Percentiles rank a stretch among this genome's conserved stretches.
These are phyloP conservation scores for Colletotrichum orchidophilum DNA, from an alignment of 2,329 filamentous ascomycete species.

Conservation along the genomic window DNA sequence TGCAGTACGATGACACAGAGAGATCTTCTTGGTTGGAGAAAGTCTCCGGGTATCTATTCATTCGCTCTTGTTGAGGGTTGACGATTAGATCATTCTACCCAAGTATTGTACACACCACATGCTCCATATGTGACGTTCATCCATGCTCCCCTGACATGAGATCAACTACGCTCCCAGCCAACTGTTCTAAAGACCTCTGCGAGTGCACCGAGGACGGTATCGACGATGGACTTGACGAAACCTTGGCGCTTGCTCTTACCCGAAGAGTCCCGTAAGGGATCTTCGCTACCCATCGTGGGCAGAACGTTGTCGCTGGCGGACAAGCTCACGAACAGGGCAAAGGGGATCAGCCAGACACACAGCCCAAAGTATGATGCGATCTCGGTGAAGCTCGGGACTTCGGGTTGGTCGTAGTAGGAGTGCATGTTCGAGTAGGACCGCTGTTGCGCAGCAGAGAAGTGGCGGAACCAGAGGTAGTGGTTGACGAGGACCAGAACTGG, in stretches of 20 bases:
- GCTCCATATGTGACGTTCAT: not conserved
- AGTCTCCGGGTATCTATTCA: conserved; percentile 6
- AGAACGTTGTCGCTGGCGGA: conserved; percentile 95
- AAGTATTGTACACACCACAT: conserved; percentile 11
- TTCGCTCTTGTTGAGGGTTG: not conserved
- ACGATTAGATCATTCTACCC: not conserved
- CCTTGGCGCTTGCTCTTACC: conserved; percentile 66
- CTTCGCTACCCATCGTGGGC: conserved; percentile 87
- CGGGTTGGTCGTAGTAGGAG: conserved; percentile 69
- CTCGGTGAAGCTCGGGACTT: conserved; percentile 86
- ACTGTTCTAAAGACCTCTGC: conserved; percentile 48
- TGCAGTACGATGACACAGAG: not conserved
- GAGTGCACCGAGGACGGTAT: conserved; percentile 63
- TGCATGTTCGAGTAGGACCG: conserved; percentile 65
- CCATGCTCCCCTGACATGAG: not conserved
- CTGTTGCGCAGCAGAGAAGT: conserved; percentile 78
- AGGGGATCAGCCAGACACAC: conserved; percentile 96
- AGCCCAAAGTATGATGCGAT: conserved; percentile 96
- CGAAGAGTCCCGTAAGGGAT: conserved; percentile 56
- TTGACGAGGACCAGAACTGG: conserved; percentile 84
- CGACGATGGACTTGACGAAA: conserved; percentile 73
- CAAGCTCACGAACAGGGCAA: conserved; percentile 92
- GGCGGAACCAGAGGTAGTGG: conserved; percentile 94
- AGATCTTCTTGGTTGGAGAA: not conserved
- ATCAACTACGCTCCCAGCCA: conserved; percentile 33